Conservation (phyloP, 306 rosid genomes). For the Prunus mongolica region DNA sequence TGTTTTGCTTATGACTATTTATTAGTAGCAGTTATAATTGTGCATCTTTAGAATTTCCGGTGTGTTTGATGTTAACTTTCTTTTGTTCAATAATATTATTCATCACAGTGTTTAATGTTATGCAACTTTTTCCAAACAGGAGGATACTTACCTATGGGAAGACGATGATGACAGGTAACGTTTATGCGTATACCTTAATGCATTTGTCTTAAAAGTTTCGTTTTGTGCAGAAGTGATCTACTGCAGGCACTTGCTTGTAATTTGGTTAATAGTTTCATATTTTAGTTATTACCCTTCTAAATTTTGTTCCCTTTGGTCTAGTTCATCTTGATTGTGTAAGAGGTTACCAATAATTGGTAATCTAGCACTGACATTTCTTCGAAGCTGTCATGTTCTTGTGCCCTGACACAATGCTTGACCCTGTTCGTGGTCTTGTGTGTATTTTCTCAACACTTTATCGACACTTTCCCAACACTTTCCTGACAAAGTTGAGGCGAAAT, state of each 20-base stretch:
- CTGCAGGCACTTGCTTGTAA: background rate
- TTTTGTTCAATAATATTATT: background rate
- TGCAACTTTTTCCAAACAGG: slow-evolving; percentile 46
- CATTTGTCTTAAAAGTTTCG: background rate
- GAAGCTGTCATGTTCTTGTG: background rate
- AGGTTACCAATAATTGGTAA: background rate
- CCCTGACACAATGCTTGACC: background rate
- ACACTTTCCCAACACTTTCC: background rate
- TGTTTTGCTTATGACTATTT: background rate
- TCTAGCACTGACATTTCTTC: background rate
- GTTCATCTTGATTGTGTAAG: background rate
- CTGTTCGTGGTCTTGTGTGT: background rate
- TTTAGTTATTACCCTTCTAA: background rate
- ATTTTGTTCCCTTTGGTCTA: background rate
- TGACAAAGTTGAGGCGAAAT: background rate
- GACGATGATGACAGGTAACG: slow-evolving; percentile 92
- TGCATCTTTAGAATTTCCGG: background rate
- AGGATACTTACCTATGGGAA: slow-evolving; percentile 96
- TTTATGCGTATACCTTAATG: slow-evolving; percentile 10
- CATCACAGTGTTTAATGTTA: slow-evolving; percentile 19
- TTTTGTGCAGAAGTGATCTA: background rate
- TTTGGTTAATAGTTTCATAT: background rate
- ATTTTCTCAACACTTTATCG: background rate
- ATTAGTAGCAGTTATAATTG: background rate
- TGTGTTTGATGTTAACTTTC: background rate